Evolutionary conservation across 2,329 filamentous ascomycete species (phyloP).

Genomic region (Penicillium sp.): DNA sequence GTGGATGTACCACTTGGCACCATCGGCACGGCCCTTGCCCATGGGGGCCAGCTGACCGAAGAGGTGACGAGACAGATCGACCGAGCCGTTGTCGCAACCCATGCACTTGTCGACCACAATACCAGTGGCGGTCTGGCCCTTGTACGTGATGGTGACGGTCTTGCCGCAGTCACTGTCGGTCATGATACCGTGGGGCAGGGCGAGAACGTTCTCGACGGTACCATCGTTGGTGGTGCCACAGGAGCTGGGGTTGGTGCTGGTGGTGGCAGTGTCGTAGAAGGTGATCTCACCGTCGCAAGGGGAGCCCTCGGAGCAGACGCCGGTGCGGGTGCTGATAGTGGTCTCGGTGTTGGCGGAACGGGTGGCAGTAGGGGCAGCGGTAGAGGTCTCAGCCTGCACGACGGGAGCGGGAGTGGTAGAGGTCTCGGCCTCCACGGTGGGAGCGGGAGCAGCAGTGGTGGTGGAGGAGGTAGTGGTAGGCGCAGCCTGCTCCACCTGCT

Average conservation of each 20-base stretch:
- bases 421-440: constrained; percentile 6
- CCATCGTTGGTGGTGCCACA: constrained; percentile 66
- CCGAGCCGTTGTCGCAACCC: constrained; percentile 58
- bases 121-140: constrained; percentile 60
- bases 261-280: constrained; percentile 69
- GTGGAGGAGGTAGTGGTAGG: constrained; percentile 15
- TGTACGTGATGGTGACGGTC: constrained; percentile 62
- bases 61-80: constrained; percentile 62
- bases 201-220: constrained; percentile 62
- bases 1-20: constrained; percentile 44
- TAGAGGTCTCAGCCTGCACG: background rate
- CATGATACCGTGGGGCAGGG: constrained; percentile 66
- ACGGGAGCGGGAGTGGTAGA: constrained; percentile 10
- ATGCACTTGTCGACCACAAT: constrained; percentile 73
- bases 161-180: constrained; percentile 69
- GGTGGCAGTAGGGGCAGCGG: background rate
- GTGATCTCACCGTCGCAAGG: constrained; percentile 64
- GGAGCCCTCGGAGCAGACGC: constrained; percentile 27
- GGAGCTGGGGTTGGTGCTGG: constrained; percentile 47
- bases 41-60: constrained; percentile 52
- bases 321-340: constrained; percentile 21
- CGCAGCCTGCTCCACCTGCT: background rate
- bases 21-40: constrained; percentile 42
- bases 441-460: constrained; percentile 10
- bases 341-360: constrained; percentile 5